phyloP scores from a whole-genome alignment of 2,329 filamentous ascomycete species.

The Orbilia javanica region DNA sequence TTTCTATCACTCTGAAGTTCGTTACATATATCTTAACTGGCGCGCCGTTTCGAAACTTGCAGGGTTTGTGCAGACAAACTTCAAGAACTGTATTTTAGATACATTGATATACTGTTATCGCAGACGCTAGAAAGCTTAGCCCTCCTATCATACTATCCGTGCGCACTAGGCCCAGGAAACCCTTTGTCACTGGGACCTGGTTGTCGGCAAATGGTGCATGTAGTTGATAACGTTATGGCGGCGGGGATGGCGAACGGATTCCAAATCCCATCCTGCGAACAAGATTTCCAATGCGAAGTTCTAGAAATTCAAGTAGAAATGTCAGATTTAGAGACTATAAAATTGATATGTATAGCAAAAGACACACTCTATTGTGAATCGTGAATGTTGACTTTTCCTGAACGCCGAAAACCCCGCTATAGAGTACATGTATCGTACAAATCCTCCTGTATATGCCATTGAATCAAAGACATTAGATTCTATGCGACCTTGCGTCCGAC shows the following conservation, averaged over 20 bases:
- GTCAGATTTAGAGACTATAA: too few relatives aligned
- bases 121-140: conserved; percentile 12
- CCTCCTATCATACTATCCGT: not conserved
- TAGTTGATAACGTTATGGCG: conserved; percentile 17
- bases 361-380: not conserved
- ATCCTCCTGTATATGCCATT: not conserved
- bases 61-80: not conserved
- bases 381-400: conserved; percentile 1
- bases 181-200: not conserved
- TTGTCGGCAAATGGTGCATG: not conserved
- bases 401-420: conserved; percentile 20
- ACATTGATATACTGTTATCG: not conserved
- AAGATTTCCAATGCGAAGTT: too few relatives aligned
- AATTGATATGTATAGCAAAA: not conserved
- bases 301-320: too few relatives aligned
- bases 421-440: conserved; percentile 26
- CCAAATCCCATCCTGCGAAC: not conserved
- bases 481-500: conserved; percentile 79
- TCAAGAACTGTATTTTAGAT: too few relatives aligned
- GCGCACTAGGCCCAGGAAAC: too few relatives aligned
- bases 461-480: not conserved
- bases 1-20: not conserved
- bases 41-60: conserved; percentile 25
- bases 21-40: not conserved
- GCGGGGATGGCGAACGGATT: not conserved